Percentiles rank a stretch among this genome's conserved stretches.
phyloP scores from a whole-genome alignment of 164 flowering plant species.

The Umbilicus rupestris region DNA sequence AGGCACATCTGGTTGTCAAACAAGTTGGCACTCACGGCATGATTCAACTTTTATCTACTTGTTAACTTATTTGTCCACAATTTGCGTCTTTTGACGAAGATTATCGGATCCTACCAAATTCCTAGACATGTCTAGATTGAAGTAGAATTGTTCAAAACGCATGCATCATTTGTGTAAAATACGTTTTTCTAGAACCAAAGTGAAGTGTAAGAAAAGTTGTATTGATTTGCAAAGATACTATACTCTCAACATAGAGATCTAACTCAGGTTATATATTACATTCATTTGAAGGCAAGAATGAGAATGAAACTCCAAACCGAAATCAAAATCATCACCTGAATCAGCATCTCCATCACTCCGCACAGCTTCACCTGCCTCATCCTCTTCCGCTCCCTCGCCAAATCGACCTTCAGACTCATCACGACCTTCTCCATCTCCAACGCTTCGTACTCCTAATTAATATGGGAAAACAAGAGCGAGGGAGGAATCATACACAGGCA shows the following conservation, averaged over 20 bases:
- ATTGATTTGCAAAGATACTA: background rate
- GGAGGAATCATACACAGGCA: too few relatives aligned
- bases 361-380: background rate
- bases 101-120: too few relatives aligned
- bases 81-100: too few relatives aligned
- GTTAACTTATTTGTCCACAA: too few relatives aligned
- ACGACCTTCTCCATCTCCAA: background rate
- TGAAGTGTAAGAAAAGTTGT: background rate
- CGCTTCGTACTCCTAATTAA: background rate
- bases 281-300: background rate
- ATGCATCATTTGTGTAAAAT: too few relatives aligned
- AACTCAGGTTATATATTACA: background rate
- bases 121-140: too few relatives aligned
- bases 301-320: constrained; percentile 1
- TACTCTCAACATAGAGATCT: background rate
- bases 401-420: background rate
- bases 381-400: constrained; percentile 3
- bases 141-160: background rate
- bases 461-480: too few relatives aligned
- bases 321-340: constrained; percentile 6
- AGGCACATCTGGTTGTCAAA: too few relatives aligned
- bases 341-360: constrained; percentile 1
- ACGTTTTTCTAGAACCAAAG: too few relatives aligned
- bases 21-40: too few relatives aligned
- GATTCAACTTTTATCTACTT: too few relatives aligned